Base-by-base conservation (phyloP, 805 yeast species). In the Starmerella etchellsii region DNA sequence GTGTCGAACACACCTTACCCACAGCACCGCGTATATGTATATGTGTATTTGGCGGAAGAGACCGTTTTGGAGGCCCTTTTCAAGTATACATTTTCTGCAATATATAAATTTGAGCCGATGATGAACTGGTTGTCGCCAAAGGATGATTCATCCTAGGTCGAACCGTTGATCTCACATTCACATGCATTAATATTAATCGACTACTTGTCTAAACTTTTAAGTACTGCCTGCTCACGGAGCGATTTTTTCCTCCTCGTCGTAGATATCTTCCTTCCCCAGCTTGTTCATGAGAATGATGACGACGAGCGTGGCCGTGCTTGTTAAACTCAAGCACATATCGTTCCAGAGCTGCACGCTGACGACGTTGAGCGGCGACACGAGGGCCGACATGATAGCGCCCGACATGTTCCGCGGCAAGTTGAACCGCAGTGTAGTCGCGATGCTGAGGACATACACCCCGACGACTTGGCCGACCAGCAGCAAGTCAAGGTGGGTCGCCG, bases 401-500 rank as follows among this genome's bases (percentile, higher is more conserved):
- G 65, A 57, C 63, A 63, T 58, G 21, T 53, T 54, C 20, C 52
- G 43, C 13, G 69, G 69, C 32, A 65, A 43, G 42, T 60, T 65
- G 43, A 63, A 55, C 6, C 68, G 57, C 39, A 65, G 54, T 41
- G 65, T 47, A 7, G 66, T 54, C 14, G 68, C 62, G 9, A 66
- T 59, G n/a, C 67, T 55, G 21, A 65, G 49, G 23, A 60, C 61
- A 40, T 65, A 65, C 7, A 62, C 59, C 15, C 67, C 66, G 10
- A 53, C 43, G 8, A 64, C 44, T 40, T 63, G 62, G 15, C 65
- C 59, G 4, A 61, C 53, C 7, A 64, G 38, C 16, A 65, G 50
- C 9, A 46, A 51, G 37, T 53, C 54, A 5, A 50, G 37, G 10
- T 42, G 31, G 4, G 23, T 9, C 14, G 37, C 23, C 11, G 29